Evolutionary conservation across 176 grass and related monocot genomes (phyloP).

Genomic region (Triticum turgidum): DNA sequence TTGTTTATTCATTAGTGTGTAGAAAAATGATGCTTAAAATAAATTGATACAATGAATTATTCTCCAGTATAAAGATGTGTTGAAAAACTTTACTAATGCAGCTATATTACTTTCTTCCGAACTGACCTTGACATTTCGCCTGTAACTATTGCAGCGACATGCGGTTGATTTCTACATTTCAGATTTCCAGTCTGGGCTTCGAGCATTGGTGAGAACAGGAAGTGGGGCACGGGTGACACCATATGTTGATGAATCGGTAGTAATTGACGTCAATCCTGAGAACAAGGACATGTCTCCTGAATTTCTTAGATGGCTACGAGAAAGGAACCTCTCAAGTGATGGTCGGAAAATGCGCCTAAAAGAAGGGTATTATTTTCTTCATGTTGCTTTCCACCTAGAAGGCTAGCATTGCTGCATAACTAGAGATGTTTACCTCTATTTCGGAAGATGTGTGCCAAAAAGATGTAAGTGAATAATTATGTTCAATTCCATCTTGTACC

Average conservation of each 20-base stretch:
- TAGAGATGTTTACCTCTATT: neutral
- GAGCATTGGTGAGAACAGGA: constrained; percentile 90
- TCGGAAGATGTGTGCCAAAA: neutral
- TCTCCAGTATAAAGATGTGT: neutral
- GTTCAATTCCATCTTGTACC: constrained; percentile 10
- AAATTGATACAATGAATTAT: neutral
- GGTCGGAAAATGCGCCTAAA: constrained; percentile 87
- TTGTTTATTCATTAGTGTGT: constrained; percentile 1
- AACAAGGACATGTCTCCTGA: constrained; percentile 95
- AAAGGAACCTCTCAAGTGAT: constrained; percentile 85
- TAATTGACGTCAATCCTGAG: constrained; percentile 82
- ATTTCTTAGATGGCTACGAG: constrained; percentile 80
- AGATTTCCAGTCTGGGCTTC: constrained; percentile 95
- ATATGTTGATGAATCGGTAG: constrained; percentile 86
- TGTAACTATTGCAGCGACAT: constrained; percentile 57
- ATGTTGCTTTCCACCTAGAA: neutral
- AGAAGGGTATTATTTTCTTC: constrained; percentile 80
- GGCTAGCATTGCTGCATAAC: neutral
- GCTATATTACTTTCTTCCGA: neutral
- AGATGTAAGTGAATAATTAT: neutral
- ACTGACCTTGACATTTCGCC: neutral
- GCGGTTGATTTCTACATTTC: constrained; percentile 99
- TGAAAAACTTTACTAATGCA: neutral
- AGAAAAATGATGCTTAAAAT: neutral
- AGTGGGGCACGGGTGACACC: constrained; percentile 72